phyloP scores from a whole-genome alignment of 129 eudicot genomes.

The Flaveria robusta region DNA sequence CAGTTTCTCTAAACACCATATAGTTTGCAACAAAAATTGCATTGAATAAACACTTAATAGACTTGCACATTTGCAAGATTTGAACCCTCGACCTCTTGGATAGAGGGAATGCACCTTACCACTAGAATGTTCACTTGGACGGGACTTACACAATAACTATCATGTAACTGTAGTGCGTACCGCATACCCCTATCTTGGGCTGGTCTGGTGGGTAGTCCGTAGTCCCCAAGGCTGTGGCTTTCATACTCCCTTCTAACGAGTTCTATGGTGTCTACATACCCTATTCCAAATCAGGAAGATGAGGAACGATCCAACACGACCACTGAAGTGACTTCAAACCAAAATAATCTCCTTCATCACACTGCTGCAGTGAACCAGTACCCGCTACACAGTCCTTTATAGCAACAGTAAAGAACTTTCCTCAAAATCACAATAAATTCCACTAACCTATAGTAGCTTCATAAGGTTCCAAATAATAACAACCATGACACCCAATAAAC shows the following conservation, averaged over 20 bases:
- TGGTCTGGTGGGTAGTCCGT: not conserved
- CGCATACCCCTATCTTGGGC: not conserved
- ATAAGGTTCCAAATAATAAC: not conserved
- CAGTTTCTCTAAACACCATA: not conserved
- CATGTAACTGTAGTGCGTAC: not conserved
- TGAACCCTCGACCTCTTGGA: too few species aligned
- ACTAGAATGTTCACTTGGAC: too few species aligned
- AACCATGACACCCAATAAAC: too few species aligned
- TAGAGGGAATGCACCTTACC: too few species aligned
- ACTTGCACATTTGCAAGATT: not conserved
- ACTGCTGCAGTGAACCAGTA: too few species aligned
- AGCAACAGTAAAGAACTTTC: not conserved
- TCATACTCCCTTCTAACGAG: too few species aligned
- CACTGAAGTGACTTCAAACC: not conserved
- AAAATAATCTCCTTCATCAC: not conserved
- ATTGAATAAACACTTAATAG: not conserved
- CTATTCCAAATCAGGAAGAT: not conserved
- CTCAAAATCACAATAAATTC: not conserved
- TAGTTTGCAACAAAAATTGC: conserved; percentile 1
- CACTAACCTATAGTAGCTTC: not conserved
- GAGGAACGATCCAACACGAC: not conserved
- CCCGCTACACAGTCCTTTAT: not conserved
- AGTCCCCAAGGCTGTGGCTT: too few species aligned
- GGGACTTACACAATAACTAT: not conserved
- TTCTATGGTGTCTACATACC: not conserved